These are phyloP conservation scores for Scleromitrula shiraiana DNA, from an alignment of 2,329 filamentous ascomycete genomes.

Conservation along the genomic window DNA sequence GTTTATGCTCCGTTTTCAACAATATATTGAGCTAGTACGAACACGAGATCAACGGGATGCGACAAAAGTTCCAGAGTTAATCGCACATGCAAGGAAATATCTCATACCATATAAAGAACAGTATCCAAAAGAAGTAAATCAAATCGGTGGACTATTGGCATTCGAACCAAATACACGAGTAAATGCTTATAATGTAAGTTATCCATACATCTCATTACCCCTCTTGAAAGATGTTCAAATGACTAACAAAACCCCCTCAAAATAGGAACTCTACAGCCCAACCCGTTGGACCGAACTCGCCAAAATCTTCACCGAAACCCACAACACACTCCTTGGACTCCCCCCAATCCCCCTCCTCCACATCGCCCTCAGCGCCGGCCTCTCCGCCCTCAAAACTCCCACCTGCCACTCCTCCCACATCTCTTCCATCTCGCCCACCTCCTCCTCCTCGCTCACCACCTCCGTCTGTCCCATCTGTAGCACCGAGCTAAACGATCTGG, in stretches of 20 bases:
- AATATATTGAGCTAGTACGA: constrained; percentile 87
- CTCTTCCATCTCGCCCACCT: constrained; percentile 24
- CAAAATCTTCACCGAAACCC: constrained; percentile 72
- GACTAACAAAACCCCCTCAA: neutral
- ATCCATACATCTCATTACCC: neutral
- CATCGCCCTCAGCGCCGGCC: constrained; percentile 79
- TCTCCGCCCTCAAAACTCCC: constrained; percentile 93
- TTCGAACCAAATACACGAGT: constrained; percentile 54
- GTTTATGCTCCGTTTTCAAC: constrained; percentile 86
- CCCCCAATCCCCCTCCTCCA: constrained; percentile 79
- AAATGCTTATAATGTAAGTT: constrained; percentile 42
- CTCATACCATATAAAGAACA: constrained; percentile 62
- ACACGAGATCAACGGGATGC: constrained; percentile 52
- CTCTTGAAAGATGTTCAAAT: no score
- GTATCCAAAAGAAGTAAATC: constrained; percentile 60
- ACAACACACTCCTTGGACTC: constrained; percentile 78
- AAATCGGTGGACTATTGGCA: constrained; percentile 74
- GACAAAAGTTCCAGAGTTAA: constrained; percentile 64
- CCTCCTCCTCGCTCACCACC: constrained; percentile 34
- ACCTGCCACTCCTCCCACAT: constrained; percentile 63
- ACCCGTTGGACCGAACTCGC: constrained; percentile 71
- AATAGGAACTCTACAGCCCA: constrained; percentile 65
- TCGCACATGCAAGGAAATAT: constrained; percentile 74
- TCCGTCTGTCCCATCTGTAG: constrained; percentile 93
- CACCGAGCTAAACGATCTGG: constrained; percentile 87